These are phyloP conservation scores for Jamesozyma piceae DNA, from an alignment of 805 yeast genomes.

Conservation along the genomic window DNA sequence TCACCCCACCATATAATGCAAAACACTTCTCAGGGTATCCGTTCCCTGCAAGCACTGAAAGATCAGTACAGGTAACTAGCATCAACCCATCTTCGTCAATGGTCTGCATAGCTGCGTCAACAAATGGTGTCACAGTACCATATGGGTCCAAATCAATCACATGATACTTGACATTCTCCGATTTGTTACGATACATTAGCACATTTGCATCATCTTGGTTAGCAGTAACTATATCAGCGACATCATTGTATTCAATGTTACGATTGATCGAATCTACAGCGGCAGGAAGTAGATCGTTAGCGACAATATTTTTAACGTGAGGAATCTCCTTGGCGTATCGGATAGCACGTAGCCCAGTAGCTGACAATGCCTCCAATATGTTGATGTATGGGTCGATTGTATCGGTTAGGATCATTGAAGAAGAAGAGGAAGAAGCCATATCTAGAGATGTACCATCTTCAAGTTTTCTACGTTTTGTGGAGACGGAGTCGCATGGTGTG, in stretches of 20 bases:
- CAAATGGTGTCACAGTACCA: conserved; percentile 93
- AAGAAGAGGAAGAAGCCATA: too few species aligned
- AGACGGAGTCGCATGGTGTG: conserved; percentile 5
- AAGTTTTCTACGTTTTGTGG: conserved; percentile 23
- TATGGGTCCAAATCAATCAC: conserved; percentile 93
- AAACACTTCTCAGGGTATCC: conserved; percentile 96
- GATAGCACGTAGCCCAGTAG: conserved; percentile 90
- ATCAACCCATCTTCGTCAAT: conserved; percentile 79
- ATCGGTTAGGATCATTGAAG: too few species aligned
- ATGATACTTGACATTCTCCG: conserved; percentile 48
- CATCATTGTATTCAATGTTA: conserved; percentile 60
- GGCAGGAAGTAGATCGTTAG: conserved; percentile 78
- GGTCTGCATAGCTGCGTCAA: conserved; percentile 82
- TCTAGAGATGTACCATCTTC: conserved; percentile 18
- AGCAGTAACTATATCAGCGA: conserved; percentile 47
- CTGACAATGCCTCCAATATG: conserved; percentile 84
- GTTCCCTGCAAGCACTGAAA: conserved; percentile 90
- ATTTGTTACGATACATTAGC: conserved; percentile 50
- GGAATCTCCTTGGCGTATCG: conserved; percentile 91
- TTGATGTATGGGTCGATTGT: conserved; percentile 36
- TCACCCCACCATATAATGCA: conserved; percentile 88
- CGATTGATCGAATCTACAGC: conserved; percentile 76
- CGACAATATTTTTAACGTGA: conserved; percentile 58
- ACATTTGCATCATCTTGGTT: conserved; percentile 87
- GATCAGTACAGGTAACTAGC: conserved; percentile 90